Evolutionary conservation across 1,284 basidiomycete species (phyloP), one percentile per base, ranked within the genome.

Genomic region (Phellopilus nigrolimitatus): DNA sequence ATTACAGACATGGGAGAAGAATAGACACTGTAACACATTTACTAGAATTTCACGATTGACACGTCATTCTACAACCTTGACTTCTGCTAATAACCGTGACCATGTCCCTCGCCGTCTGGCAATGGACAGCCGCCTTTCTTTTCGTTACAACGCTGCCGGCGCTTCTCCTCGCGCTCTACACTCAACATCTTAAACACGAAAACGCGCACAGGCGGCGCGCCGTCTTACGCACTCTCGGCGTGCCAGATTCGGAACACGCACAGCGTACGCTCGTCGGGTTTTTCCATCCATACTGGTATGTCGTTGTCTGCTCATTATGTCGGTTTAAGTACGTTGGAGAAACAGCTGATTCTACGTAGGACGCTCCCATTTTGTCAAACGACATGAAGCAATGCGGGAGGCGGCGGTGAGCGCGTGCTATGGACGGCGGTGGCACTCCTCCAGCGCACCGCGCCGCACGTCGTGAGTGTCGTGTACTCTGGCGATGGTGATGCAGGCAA

Each of bases 281-380:
- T 69, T 95, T 97, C 66, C 95, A 97, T 69, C 95, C 95, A 0
- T 97, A 94, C 68, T 97, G 93, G 92, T 94, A 61, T 71, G 82
- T 65, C 19, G 3, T 13, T 9, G 10, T 36, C 13, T 17, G 8
- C 53, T 19, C 38, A 37, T 17, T 52, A 25, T 25, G 51, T 22
- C 40, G 28, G 49, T 50, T 36, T 52, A 56, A 49, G 55, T 56
- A 59, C 62, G 61, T 69, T 61, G 69, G 66, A 69, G 66, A 69
- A 64, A 54, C 56, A 71, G 59, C 62, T 59, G 57, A 52, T n/a
- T 51, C 51, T 52, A 38, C 47, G 58, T 51, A 56, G 42, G 30
- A 21, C n/a, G 19, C 47, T 17, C 25, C 21, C 24, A 19, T 27
- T 27, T 38, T 22, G 22, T 34, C 17, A 41, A 13, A 33, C 19